phyloP scores from a whole-genome alignment of 2,329 filamentous ascomycete genomes.

The Ophiosphaerella korrae region DNA sequence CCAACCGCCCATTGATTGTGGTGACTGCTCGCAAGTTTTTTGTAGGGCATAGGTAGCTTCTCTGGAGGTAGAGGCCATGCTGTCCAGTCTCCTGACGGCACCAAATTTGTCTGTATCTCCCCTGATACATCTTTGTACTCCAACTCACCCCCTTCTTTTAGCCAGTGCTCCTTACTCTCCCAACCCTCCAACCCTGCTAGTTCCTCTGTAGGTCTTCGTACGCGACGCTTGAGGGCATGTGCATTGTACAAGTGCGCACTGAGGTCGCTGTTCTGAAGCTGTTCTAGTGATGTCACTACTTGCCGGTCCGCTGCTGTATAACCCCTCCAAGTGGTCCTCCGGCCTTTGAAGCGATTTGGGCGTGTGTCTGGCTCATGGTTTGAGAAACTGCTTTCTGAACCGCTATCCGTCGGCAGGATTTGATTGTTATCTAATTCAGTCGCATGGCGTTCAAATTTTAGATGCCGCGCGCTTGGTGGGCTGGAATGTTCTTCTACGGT shows the following conservation, averaged over 20 bases:
- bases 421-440: conserved; percentile 8
- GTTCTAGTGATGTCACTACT: conserved; percentile 67
- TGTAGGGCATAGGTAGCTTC: conserved; percentile 64
- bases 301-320: conserved; percentile 67
- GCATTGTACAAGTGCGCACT: conserved; percentile 79
- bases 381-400: conserved; percentile 15
- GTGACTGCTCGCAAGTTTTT: conserved; percentile 51
- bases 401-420: conserved; percentile 14
- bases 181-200: conserved; percentile 31
- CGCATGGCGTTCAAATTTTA: not conserved
- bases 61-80: conserved; percentile 77
- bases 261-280: conserved; percentile 69
- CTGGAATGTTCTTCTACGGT: conserved; percentile 5
- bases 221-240: conserved; percentile 67
- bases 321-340: conserved; percentile 68
- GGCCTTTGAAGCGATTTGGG: conserved; percentile 75
- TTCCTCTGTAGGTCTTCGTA: conserved; percentile 20
- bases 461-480: conserved; percentile 19
- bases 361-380: conserved; percentile 21
- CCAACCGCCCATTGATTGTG: conserved; percentile 60
- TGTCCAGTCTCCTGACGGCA: conserved; percentile 69
- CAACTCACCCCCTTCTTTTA: conserved; percentile 38
- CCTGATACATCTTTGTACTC: conserved; percentile 31
- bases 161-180: conserved; percentile 51
- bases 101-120: conserved; percentile 43